Base-by-base conservation (phyloP, 164 flowering plant genomes). In the Nelumbo lutea region DNA sequence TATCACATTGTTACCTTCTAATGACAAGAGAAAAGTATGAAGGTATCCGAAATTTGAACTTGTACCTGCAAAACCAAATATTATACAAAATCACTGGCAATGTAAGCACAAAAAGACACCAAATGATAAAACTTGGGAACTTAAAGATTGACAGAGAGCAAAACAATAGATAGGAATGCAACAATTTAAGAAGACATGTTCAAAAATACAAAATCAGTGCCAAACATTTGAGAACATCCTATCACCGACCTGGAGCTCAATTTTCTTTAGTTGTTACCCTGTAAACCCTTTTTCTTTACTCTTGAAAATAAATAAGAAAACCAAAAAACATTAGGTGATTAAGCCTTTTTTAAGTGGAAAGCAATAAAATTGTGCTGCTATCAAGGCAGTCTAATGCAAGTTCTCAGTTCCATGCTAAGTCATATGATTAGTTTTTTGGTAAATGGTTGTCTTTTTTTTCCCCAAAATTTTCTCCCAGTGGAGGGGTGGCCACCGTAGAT, bases 21-120 rank as follows among this genome's bases (percentile, higher is more conserved):
- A 95, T 89, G 67, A 95, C 97, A 48, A 95, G 96, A 72, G 96
- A 95, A 79, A 95, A 95, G 74, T 95, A 95, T 44, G 98, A 89
- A 42, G 98, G 98, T 75, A 95, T 88, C 42, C 75, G 89, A 75
- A 95, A 95, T 78, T 95, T 95, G 81, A 87, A 95, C 78, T 87
- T 84, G 82, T 95, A 95, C 99, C 99, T 95, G 90, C 65, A n/a
- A 77, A 77, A 68, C 43, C 46, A 72, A 61, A 47, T 11, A 14
- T 27, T 51, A 2, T 42, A 67, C 11, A 64, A 15, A 63, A 42
- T n/a, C 11, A 9, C 11, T 42, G 13, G 9, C 4, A 39, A 41
- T 40, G 44, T 10, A 8, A 59, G 40, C 6, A 8, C 40, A 61
- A 38, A 68, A 14, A 53, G 55, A 9, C 43, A 68, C 56, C n/a